Base-by-base conservation (phyloP, 257 asterid genomes). In the Catharanthus roseus region DNA sequence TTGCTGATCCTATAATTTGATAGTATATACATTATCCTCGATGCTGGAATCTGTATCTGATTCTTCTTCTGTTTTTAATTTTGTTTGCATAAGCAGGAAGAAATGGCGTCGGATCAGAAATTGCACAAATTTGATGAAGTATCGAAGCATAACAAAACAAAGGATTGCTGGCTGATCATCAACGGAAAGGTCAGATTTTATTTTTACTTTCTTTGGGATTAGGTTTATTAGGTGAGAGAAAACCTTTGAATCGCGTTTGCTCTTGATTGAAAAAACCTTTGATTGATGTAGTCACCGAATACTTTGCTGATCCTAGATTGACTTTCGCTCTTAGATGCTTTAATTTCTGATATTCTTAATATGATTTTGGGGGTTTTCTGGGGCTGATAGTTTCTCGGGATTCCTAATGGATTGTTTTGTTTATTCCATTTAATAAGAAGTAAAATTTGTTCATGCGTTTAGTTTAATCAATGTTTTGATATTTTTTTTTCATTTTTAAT, bases 121-220 rank as follows among this genome's bases (percentile, higher is more conserved):
- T 34, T 83, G 71, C 80, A 72, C 79, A 11, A 55, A 58, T 92
- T 85, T 75, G 95, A 88, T 72, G 98, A 92, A 51, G 97, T 88
- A 72, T 78, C 78, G 41, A 85, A 87, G 86, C 98, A 92, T 75
- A 85, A 86, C 87, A 81, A 79, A 83, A 83, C 77, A 21, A 86
- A 90, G 79, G 98, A 92, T 81, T 92, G 98, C 70, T 92, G 98
- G 98, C 86, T 92, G 26, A 68, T 92, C 65, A 87, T 92, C 61
- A 63, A 72, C 33, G 98, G 98, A 77, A 92, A 92, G 95, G 98
- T 92, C 77, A 56, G 75, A 72, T 82, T 77, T 53, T 50, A 58
- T n/a, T 64, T 10, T 15, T 55, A 2, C 33, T 21, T 29, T 41
- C 26, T 33, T 33, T 54, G 26, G 16, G 33, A 56, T 63, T 13